Evolutionary conservation across 495 filamentous ascomycete genomes (phyloP).

Genomic region (Penicillium argentinense): DNA sequence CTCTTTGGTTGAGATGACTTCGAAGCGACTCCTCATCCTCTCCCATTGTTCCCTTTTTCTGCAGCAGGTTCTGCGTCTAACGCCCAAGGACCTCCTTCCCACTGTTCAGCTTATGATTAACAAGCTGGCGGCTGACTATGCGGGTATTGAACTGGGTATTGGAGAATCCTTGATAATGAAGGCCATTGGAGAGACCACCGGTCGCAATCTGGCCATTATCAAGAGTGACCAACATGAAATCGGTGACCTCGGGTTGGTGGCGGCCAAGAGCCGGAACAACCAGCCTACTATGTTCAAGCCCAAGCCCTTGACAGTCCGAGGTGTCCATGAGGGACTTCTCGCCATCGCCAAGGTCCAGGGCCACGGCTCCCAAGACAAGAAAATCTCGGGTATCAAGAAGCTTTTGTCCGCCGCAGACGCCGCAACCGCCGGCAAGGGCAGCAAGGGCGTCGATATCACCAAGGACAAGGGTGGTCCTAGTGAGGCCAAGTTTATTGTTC

Average conservation of each 20-base stretch:
- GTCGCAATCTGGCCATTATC: conserved; percentile 80
- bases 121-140: conserved; percentile 94
- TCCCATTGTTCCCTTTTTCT: conserved; percentile 89
- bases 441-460: conserved; percentile 75
- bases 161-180: conserved; percentile 99
- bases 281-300: conserved; percentile 98
- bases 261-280: conserved; percentile 88
- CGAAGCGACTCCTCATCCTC: conserved; percentile 82
- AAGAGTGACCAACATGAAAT: conserved; percentile 95
- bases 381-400: conserved; percentile 94
- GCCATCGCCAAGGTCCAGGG: conserved; percentile 83
- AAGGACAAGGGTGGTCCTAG: conserved; percentile 92
- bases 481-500: conserved; percentile 90
- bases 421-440: conserved; percentile 62
- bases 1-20: conserved; percentile 88
- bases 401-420: conserved; percentile 83
- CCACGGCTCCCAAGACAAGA: conserved; percentile 83
- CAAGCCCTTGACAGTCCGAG: conserved; percentile 81
- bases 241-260: conserved; percentile 91
- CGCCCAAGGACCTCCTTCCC: conserved; percentile 81
- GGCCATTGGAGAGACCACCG: conserved; percentile 91
- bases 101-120: conserved; percentile 96
- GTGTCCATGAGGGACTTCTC: conserved; percentile 86
- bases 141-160: conserved; percentile 93
- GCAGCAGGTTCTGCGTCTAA: conserved; percentile 87